Evolutionary conservation across 2,329 filamentous ascomycete species (phyloP), one percentile per base, ranked within the genome.

Genomic region (Phaeosphaeriaceae sp.): DNA sequence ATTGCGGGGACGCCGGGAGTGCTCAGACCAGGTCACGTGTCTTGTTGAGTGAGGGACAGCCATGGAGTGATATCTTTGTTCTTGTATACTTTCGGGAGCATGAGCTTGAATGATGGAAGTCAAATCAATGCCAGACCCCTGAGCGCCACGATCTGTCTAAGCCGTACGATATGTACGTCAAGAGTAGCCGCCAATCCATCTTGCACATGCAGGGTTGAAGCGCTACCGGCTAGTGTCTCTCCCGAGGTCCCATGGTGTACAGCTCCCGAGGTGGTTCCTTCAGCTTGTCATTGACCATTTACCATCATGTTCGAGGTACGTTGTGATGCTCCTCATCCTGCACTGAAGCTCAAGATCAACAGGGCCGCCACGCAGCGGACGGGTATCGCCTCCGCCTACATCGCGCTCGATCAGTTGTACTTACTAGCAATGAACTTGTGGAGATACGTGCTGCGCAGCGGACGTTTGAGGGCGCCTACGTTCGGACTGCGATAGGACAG

Each of bases 391-490:
- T 97, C 52, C 91, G 93, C 61, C 83, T 91, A 64, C 94, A 97
- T 80, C 89, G 93, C 54, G 93, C 94, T 47, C 88, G 91, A 61
- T 94, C 91, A 23, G 91, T 97, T 30, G 83, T 95, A 23, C 84
- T 97, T 60, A 96, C 93, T 3, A 84, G 88, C 23, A 85, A 91
- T 68, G 94, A 97, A 78, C 89, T 99, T 46, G 92, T 97, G 64
- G 95, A 98, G 80, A 91, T 98, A 66, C 92, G 95, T 64, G 95
- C 95, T 13, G 92, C 94, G 11, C 95, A 99, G 77, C 88, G 95
- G 55, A 99, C 95, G 1, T 99, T 98, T 71, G 95, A 99, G 79
- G 95, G 95, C 22, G 95, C 95, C 22, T 99, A 98, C 79, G 91
- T 97, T 73, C 91, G 95, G 61, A 99, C 95, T 0, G 94, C 94